phyloP scores from a whole-genome alignment of 768 basidiomycete genomes.

The Daedaleopsis sinensis region DNA sequence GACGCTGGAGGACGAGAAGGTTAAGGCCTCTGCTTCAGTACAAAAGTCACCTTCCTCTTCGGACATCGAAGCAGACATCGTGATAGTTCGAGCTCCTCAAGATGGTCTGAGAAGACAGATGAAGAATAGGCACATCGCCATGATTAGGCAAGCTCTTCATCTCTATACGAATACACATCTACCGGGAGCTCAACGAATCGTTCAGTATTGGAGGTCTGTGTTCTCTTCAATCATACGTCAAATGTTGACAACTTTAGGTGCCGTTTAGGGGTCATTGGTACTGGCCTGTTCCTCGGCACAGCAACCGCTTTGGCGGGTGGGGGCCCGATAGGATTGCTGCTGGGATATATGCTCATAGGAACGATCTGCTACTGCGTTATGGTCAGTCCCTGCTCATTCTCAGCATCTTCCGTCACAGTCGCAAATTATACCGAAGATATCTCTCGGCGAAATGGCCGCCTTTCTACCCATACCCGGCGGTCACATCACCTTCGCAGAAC shows the following conservation, averaged over 20 bases:
- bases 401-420: neutral
- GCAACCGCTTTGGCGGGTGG: slow-evolving; percentile 46
- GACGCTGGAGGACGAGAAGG: neutral
- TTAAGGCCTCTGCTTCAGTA: neutral
- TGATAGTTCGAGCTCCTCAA: neutral
- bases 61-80: slow-evolving; percentile 10
- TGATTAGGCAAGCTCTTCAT: slow-evolving; percentile 32
- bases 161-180: neutral
- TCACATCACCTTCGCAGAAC: slow-evolving; percentile 49
- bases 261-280: slow-evolving; percentile 44
- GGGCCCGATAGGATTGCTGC: slow-evolving; percentile 50
- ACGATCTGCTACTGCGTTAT: slow-evolving; percentile 41
- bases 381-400: slow-evolving; percentile 27
- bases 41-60: neutral
- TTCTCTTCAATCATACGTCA: neutral
- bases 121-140: slow-evolving; percentile 37
- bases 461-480: slow-evolving; percentile 49
- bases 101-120: slow-evolving; percentile 27
- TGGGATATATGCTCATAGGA: slow-evolving; percentile 43
- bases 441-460: slow-evolving; percentile 48
- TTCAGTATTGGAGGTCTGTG: slow-evolving; percentile 28
- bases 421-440: slow-evolving; percentile 19
- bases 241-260: too few species aligned
- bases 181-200: neutral
- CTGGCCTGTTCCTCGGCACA: slow-evolving; percentile 59